Base-by-base conservation (phyloP, 345 rosid species). In the Eucalyptus pauciflora region DNA sequence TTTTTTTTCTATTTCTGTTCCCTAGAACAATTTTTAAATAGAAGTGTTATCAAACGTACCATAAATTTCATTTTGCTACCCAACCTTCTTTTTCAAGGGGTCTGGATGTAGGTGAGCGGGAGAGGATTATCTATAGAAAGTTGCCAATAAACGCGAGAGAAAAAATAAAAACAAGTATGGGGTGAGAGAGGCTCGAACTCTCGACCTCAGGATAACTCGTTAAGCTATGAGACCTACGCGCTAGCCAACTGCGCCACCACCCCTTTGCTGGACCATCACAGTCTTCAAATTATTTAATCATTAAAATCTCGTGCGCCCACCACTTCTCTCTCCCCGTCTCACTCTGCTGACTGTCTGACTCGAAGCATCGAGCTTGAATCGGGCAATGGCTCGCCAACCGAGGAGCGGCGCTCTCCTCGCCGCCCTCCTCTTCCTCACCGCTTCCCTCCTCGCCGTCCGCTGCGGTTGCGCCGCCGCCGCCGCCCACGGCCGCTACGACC, bases 241-340 rank as follows among this genome's bases (percentile, higher is more conserved):
- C 94, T 92, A 93, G 93, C 95, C 94, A 93, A 92, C 94, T 92
- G 93, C 92, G 93, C 93, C 95, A 94, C 94, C 93, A 90, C 91
- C 93, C 81, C 94, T 87, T 3, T 49, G 46, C 1, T 52, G 62
- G 1, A 1, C 2, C 0, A 2, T 17, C 4, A 2, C 9, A 0
- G 4, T 5, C 41, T 3, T 11, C 13, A 6, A 52, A 2, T 0
- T 5, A 4, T 9, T 14, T 18, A 13, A 7, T 41, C 85, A 91
- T 92, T 5, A 10, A 0, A 22, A 3, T 17, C 1, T 12, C 3
- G 50, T 60, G 4, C 10, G 56, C 56, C 58, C 58, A 18, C 58
- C 56, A 17, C 56, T 24, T 18, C 24, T 4, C 56, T 0, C 9
- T 7, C 56, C 24, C 56, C 56, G 56, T 52, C 56, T 17, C 56